Evolutionary conservation across 2,329 filamentous ascomycete genomes (phyloP).

Genomic region (Alternaria sp.): DNA sequence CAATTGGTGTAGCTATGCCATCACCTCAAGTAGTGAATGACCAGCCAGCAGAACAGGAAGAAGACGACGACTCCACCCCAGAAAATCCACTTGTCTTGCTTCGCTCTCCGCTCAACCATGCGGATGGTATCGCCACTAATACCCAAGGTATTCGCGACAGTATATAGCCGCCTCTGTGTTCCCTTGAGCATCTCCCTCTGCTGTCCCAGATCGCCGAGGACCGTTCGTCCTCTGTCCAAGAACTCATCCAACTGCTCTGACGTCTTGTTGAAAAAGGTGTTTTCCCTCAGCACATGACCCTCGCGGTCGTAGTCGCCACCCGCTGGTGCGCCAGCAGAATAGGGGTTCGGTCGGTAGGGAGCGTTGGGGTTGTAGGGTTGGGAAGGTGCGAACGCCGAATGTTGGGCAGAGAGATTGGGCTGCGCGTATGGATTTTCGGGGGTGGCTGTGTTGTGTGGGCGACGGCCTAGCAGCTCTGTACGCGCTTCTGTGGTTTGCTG

Average conservation of each 20-base stretch:
- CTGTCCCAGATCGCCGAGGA: constrained; percentile 84
- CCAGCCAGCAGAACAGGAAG: constrained; percentile 89
- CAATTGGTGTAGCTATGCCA: background rate
- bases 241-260: constrained; percentile 92
- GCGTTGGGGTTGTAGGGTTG: constrained; percentile 37
- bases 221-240: constrained; percentile 86
- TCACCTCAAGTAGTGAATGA: constrained; percentile 77
- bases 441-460: constrained; percentile 77
- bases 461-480: constrained; percentile 81
- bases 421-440: constrained; percentile 90
- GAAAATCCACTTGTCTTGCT: constrained; percentile 98
- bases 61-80: constrained; percentile 85
- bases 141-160: constrained; percentile 90
- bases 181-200: constrained; percentile 95
- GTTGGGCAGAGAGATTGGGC: constrained; percentile 25
- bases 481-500: constrained; percentile 71
- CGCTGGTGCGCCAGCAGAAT: constrained; percentile 40
- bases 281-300: constrained; percentile 83
- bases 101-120: constrained; percentile 90
- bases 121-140: constrained; percentile 95
- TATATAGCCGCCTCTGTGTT: constrained; percentile 89
- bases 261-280: constrained; percentile 82
- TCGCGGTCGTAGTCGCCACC: constrained; percentile 71
- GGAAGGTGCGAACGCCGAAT: constrained; percentile 42
- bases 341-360: constrained; percentile 50